Evolutionary conservation across 2,329 filamentous ascomycete species (phyloP).

Genomic region (Pseudocercospora eumusae): DNA sequence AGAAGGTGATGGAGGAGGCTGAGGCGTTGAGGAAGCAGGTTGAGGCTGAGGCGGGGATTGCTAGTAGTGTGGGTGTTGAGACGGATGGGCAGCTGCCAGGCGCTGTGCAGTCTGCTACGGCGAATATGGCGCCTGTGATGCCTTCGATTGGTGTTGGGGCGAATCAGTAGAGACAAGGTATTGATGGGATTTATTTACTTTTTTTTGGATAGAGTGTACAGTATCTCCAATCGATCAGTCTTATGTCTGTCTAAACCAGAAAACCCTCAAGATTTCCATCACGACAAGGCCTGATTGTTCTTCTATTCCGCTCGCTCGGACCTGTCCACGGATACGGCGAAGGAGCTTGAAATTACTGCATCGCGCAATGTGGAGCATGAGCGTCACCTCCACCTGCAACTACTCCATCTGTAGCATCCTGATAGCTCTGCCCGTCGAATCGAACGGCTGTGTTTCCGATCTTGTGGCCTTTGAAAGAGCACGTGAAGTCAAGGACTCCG

Average conservation of each 20-base stretch:
- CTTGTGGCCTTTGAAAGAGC: not conserved
- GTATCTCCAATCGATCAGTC: not conserved
- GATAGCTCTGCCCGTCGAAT: slow-evolving; percentile 10
- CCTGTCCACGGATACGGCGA: no score
- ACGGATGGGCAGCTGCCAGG: not conserved
- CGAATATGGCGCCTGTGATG: not conserved
- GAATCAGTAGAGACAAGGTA: not conserved
- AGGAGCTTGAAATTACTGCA: not conserved
- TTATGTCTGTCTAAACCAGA: not conserved
- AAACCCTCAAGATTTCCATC: no score
- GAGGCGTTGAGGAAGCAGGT: slow-evolving; percentile 23
- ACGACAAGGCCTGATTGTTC: no score
- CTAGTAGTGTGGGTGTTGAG: not conserved
- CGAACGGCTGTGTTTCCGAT: slow-evolving; percentile 11
- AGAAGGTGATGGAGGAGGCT: slow-evolving; percentile 20
- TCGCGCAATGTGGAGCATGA: not conserved
- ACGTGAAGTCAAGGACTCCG: slow-evolving; percentile 16
- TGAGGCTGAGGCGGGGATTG: slow-evolving; percentile 20
- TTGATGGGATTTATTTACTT: no score
- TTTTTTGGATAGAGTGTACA: slow-evolving; percentile 1
- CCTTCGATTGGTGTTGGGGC: not conserved
- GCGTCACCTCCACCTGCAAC: not conserved
- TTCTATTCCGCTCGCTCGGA: no score
- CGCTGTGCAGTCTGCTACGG: slow-evolving; percentile 4
- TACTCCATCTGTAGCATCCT: not conserved